phyloP scores from a whole-genome alignment of 2,329 filamentous ascomycete species.

The Colletotrichum ledebouriae region DNA sequence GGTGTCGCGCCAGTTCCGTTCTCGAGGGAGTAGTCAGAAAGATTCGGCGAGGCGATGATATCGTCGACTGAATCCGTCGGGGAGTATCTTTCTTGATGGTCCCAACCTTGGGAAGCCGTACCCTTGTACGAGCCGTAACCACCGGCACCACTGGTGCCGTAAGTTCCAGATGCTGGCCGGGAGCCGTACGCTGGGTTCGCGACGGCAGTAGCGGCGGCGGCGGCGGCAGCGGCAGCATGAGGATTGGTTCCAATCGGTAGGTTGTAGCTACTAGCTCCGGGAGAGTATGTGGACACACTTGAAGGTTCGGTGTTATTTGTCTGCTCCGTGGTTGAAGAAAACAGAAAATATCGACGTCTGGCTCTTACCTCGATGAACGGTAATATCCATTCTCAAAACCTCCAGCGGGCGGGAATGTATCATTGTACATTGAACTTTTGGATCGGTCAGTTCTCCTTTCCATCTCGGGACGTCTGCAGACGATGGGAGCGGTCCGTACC shows the following conservation, averaged over 20 bases:
- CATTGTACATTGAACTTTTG: constrained; percentile 52
- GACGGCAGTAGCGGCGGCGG: constrained; percentile 53
- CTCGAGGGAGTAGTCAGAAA: constrained; percentile 73
- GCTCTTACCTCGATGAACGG: constrained; percentile 55
- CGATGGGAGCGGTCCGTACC: constrained; percentile 58
- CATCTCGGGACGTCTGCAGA: constrained; percentile 23
- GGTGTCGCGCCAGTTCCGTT: constrained; percentile 58
- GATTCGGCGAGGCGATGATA: constrained; percentile 68
- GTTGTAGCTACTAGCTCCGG: constrained; percentile 49
- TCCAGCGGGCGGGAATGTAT: constrained; percentile 49
- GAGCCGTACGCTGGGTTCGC: constrained; percentile 55
- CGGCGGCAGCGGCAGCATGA: constrained; percentile 53
- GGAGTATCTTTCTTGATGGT: constrained; percentile 65
- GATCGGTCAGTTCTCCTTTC: constrained; percentile 39
- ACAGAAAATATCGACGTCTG: constrained; percentile 28
- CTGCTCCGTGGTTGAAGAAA: constrained; percentile 28
- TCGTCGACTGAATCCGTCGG: constrained; percentile 71
- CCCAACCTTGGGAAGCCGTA: constrained; percentile 60
- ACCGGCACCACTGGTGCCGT: constrained; percentile 48
- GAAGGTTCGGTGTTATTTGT: constrained; percentile 52
- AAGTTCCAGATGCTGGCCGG: constrained; percentile 57
- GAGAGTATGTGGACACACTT: constrained; percentile 60
- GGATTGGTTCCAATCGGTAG: constrained; percentile 52
- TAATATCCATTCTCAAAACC: constrained; percentile 55
- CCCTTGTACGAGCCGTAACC: constrained; percentile 56